Evolutionary conservation across 2,329 filamentous ascomycete genomes (phyloP), one percentile per base, ranked within the genome.

Genomic region (Microthyrium microscopicum): DNA sequence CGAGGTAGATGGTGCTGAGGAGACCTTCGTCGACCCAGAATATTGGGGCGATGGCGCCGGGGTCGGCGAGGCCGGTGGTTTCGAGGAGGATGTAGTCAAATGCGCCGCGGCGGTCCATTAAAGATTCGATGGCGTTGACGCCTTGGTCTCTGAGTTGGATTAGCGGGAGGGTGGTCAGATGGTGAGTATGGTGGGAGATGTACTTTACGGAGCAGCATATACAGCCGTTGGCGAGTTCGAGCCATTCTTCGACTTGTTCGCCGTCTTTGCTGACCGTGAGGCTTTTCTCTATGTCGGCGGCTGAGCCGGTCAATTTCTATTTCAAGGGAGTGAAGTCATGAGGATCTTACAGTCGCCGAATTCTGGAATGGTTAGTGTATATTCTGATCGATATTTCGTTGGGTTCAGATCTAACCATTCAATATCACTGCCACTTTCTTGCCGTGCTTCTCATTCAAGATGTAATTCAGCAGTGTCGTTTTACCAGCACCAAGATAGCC

Each of bases 21-120:
- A 98, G 68, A 1, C 85, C 89, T 43, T 95, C 87, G 46, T 98
- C 89, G 18, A 98, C 77, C 89, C 89, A 98, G 59, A 98, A 98
- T 11, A 95, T 60, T 1, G 89, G 89, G 1, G 89, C 89, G 33
- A 98, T 73, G 47, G 95, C 95, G 2, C 89, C 89, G 0, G 89
- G 89, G 49, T 98, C 87, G 4, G 89, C 89, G 5, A 98, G 67
- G 0, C 89, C 89, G 0, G 89, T 95, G 0, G 89, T 98, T 54
- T 98, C 89, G 1, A 98, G 73, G 3, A 98, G 68, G 42, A 98
- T 95, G 58, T 95, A 98, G 59, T 98, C 89, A 50, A 98, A 98
- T 4, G 77, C 76, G 31, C 87, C 87, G 42, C 81, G 82, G 47
- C 84, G 83, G 42, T 85, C 81, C 82, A 98, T 95, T 3, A 98